Percentiles rank a stretch among this genome's conserved stretches.
Evolutionary conservation across 202 grass and related monocot species (phyloP).

Genomic region (Eragrostis tef): DNA sequence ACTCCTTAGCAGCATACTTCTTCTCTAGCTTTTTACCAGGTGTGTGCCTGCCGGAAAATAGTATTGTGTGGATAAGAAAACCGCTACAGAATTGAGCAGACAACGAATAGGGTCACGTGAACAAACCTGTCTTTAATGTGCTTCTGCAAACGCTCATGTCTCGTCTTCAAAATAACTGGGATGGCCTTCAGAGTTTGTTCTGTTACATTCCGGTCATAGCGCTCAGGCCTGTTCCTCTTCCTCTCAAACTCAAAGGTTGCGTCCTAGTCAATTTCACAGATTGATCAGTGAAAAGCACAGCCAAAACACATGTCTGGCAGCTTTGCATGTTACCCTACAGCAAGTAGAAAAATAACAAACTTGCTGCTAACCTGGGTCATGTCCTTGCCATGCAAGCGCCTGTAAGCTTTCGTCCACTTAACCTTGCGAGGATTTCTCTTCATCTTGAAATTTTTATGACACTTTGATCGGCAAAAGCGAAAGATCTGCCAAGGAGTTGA

Average conservation of each 20-base stretch:
- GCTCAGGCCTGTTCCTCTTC: constrained; percentile 88
- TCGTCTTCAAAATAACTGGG: constrained; percentile 70
- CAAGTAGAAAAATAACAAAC: constrained; percentile 2
- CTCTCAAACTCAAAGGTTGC: constrained; percentile 95
- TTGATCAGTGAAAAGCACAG: background rate
- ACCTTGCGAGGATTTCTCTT: constrained; percentile 99
- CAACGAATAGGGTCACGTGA: background rate
- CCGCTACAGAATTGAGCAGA: background rate
- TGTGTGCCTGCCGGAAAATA: constrained; percentile 54
- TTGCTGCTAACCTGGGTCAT: constrained; percentile 72
- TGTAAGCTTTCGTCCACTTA: constrained; percentile 95
- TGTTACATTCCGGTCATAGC: constrained; percentile 75
- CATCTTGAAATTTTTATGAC: constrained; percentile 99
- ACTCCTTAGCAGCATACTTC: constrained; percentile 59
- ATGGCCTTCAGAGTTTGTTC: constrained; percentile 79
- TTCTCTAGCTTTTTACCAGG: constrained; percentile 50
- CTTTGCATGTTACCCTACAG: background rate
- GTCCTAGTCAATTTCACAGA: constrained; percentile 59
- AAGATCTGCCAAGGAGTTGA: constrained; percentile 64
- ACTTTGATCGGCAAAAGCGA: constrained; percentile 94
- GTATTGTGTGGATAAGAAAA: background rate
- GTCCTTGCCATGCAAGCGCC: constrained; percentile 83
- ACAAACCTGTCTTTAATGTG: constrained; percentile 69
- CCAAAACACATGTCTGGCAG: background rate
- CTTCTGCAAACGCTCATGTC: constrained; percentile 55